Evolutionary conservation across 2,329 filamentous ascomycete species (phyloP).

Genomic region (Aureobasidium lini): DNA sequence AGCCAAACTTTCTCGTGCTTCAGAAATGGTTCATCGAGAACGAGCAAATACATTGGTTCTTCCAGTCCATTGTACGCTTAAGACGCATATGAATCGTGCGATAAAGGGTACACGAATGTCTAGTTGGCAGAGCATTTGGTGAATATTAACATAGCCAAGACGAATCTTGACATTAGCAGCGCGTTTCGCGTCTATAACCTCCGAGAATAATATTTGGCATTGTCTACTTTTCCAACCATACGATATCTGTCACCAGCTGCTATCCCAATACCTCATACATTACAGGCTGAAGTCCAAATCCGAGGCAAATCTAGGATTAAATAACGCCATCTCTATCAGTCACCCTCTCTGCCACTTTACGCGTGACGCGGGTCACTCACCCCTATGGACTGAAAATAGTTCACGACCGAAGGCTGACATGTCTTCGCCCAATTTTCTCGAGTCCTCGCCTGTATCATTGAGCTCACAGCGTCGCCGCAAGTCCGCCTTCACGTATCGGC

Average conservation of each 20-base stretch:
- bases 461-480: slow-evolving; percentile 31
- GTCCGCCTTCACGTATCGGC: slow-evolving; percentile 78
- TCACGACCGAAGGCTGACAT: slow-evolving; percentile 20
- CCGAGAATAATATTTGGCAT: not conserved
- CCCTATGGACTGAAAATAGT: not conserved
- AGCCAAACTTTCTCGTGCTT: no score
- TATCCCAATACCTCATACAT: not conserved
- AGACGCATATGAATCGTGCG: no score
- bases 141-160: not conserved
- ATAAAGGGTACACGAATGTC: no score
- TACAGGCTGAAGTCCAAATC: not conserved
- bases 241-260: not conserved
- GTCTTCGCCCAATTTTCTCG: slow-evolving; percentile 42
- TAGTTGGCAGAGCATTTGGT: no score
- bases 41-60: no score
- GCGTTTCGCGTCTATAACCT: not conserved
- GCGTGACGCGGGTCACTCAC: slow-evolving; percentile 5
- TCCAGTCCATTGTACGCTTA: no score
- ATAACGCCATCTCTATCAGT: no score
- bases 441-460: slow-evolving; percentile 39
- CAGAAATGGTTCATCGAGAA: no score
- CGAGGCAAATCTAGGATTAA: not conserved
- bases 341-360: slow-evolving; percentile 11
- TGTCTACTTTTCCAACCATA: not conserved
- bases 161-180: not conserved